Conservation (phyloP, 1,139 yeast genomes). For the Petasospora rhodanensis region DNA sequence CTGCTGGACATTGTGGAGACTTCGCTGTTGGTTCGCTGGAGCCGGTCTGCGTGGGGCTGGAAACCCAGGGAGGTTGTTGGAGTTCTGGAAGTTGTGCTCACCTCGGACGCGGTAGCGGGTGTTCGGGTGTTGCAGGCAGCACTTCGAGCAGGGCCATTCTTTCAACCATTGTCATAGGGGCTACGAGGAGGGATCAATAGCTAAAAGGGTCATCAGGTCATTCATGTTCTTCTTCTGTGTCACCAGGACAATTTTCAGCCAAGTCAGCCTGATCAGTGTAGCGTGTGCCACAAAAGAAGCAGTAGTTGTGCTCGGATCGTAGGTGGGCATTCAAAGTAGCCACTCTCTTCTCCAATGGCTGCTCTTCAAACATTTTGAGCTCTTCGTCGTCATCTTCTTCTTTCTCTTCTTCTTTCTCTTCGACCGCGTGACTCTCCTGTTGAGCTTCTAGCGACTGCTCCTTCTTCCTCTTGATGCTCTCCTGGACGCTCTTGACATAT, state of each 20-base stretch:
- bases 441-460: slow-evolving; percentile 4
- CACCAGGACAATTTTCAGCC: slow-evolving; percentile 42
- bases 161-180: too few relatives aligned
- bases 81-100: neutral
- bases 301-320: slow-evolving; percentile 36
- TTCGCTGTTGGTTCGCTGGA: too few relatives aligned
- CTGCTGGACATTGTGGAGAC: slow-evolving; percentile 9
- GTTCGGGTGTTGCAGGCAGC: too few relatives aligned
- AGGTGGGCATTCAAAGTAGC: slow-evolving; percentile 31
- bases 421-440: too few relatives aligned
- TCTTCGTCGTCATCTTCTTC: slow-evolving; percentile 29
- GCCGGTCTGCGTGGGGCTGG: too few relatives aligned
- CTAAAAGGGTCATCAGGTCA: neutral
- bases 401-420: slow-evolving; percentile 13
- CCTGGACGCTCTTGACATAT: slow-evolving; percentile 23
- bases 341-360: slow-evolving; percentile 27
- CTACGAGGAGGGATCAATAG: too few relatives aligned
- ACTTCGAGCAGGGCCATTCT: neutral
- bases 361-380: slow-evolving; percentile 28
- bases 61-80: neutral
- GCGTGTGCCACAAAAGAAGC: slow-evolving; percentile 44
- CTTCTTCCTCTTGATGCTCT: slow-evolving; percentile 8
- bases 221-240: slow-evolving; percentile 37
- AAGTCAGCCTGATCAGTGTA: slow-evolving; percentile 36
- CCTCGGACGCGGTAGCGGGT: too few relatives aligned